Evolutionary conservation across 163 green algal genomes (phyloP), one percentile per base, ranked within the genome.

Genomic region (Volvox carteri): DNA sequence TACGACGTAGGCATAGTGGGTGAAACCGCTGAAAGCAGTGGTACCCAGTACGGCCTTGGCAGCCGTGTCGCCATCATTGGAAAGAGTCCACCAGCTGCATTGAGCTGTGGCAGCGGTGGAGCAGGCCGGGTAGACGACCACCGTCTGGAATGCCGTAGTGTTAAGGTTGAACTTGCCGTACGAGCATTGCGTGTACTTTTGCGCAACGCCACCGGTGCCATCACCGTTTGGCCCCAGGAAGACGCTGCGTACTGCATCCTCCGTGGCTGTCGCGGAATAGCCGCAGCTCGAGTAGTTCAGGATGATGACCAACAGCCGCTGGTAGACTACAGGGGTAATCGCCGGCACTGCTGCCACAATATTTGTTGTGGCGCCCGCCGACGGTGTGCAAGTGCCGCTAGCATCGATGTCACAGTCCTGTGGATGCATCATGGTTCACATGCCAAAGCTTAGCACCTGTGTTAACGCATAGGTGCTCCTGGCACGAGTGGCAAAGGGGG

Each of bases 1-100:
- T n/a, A 86, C 33, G 18, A 86, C 21, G 60, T 86, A 85, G 11
- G 39, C 25, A 37, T 58, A 74, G 54, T 73, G 77, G 2, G 52
- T 74, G 77, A 85, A 85, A 2, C 12, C 19, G 4, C 6, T 2
- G 19, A 58, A 85, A 6, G 54, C 77, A 5, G 37, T n/a, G 19
- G 3, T 21, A 35, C 77, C 77, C 8, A 85, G 33, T 54, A 74
- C 5, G 2, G 77, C 35, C 37, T 30, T 73, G 6, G 77, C 56
- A 6, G 54, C 52, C 2, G 21, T 30, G 56, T 85, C 54, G 0
- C 35, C 77, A 23, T 28, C 35, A 12, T 56, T 85, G 37, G 52
- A 41, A 4, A 85, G 73, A 11, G 52, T 14, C 35, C 30, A 60
- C 37, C 54, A 85, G 54, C 54, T 58, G 54, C 77, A 85, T 6